These are phyloP conservation scores for Plasmodium ovale DNA, from an alignment of 169 alveolate genomes.

Conservation along the genomic window DNA sequence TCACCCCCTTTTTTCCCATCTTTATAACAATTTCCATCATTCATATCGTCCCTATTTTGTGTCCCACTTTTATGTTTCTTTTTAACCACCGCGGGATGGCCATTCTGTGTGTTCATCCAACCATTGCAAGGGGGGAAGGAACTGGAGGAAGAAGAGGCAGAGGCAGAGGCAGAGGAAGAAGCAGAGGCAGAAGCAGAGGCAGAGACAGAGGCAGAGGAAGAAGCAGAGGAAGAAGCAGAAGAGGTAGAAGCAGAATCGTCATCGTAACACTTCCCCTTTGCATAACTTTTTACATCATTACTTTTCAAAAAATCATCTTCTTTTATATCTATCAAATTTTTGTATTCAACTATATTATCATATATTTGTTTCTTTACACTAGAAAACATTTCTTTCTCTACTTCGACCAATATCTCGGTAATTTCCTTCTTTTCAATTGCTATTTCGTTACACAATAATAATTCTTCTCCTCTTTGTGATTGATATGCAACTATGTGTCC, in stretches of 20 bases:
- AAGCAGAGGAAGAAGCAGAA: constrained; percentile 13
- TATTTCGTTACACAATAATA: constrained; percentile 58
- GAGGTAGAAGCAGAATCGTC: neutral
- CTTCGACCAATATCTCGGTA: constrained; percentile 61
- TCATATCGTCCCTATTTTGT: neutral
- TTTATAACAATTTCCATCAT: neutral
- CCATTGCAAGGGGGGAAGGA: neutral
- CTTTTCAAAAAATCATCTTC: constrained; percentile 73
- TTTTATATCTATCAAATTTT: constrained; percentile 71
- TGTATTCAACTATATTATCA: constrained; percentile 55
- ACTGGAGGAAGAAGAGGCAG: constrained; percentile 3
- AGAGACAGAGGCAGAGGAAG: constrained; percentile 4
- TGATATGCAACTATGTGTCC: constrained; percentile 60
- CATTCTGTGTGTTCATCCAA: neutral
- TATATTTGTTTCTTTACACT: constrained; percentile 69
- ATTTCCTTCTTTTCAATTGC: constrained; percentile 71
- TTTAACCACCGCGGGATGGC: neutral
- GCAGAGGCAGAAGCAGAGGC: too few species aligned
- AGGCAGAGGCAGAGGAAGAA: neutral
- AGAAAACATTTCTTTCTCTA: constrained; percentile 67
- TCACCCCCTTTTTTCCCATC: neutral
- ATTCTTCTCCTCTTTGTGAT: constrained; percentile 71
- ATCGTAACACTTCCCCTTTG: neutral
- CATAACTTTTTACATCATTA: constrained; percentile 36
- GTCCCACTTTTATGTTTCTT: neutral